Base-by-base conservation (phyloP, 2,329 filamentous ascomycete species). In the Trichoderma pleuroti region DNA sequence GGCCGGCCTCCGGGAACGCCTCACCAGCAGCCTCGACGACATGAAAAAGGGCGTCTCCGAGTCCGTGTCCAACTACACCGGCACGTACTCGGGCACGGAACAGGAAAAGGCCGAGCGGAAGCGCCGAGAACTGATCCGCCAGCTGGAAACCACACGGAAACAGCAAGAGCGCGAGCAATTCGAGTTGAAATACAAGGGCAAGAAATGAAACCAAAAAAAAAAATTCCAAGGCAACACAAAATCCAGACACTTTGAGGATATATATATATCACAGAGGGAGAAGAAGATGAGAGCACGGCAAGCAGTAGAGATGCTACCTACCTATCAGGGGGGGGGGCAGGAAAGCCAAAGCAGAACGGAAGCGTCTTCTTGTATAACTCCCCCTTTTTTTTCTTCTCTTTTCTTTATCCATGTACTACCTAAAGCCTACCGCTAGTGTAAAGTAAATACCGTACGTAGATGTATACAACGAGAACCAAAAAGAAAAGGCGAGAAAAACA, bases 121-220 rank as follows among this genome's bases (percentile, higher is more conserved):
- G 72, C 78, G 80, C 67, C 77, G 75, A 72, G 77, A 82, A 46
- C 72, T 77, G 67, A 72, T 81, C 16, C 76, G 76, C 52, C 78
- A 80, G 76, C 72, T 81, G 10, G 82, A 83, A 74, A 72, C 77
- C 14, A 78, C 77, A 75, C 76, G 80, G 26, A 75, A 75, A 64
- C 74, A 81, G 73, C 77, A 82, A 71, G 78, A 81, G 73, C 76
- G 80, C 3, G 77, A 80, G 18, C 78, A 81, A 72, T 82, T 81
- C 69, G 79, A 83, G 54, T 81, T 78, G 72, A 82, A 84, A 76
- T 83, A 82, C 77, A 80, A 81, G 78, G 72, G 72, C 59, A 74
- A 75, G 68, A 70, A 68, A 69, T 78, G 72, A 28, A 28, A 4
- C 5, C 5, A 28, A 28, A 28, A 28, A 70, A 61, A 52, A 49